These are phyloP conservation scores for Hippophae gyantsensis DNA, from an alignment of 306 rosid genomes.

Conservation along the genomic window DNA sequence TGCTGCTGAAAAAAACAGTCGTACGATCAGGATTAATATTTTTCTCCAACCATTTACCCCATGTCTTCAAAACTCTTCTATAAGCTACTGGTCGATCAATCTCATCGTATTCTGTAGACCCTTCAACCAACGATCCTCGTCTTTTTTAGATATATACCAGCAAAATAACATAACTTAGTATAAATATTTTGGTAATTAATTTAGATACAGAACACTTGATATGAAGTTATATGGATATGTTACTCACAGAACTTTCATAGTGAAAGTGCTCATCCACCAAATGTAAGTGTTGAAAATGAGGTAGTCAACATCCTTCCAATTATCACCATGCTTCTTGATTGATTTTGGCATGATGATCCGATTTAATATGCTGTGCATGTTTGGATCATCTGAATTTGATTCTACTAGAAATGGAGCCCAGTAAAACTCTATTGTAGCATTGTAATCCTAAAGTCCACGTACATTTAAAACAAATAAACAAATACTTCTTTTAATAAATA, in stretches of 20 bases:
- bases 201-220: neutral
- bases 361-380: conserved; percentile 67
- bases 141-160: conserved; percentile 23
- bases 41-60: conserved; percentile 73
- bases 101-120: conserved; percentile 66
- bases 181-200: neutral
- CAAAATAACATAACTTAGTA: neutral
- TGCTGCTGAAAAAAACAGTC: conserved; percentile 71
- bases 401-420: conserved; percentile 97
- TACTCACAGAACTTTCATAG: conserved; percentile 84
- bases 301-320: conserved; percentile 76
- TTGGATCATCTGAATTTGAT: conserved; percentile 91
- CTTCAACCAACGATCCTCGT: conserved; percentile 78
- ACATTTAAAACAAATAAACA: neutral
- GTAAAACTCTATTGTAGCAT: conserved; percentile 80
- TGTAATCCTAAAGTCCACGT: conserved; percentile 47
- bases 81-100: conserved; percentile 56
- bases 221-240: neutral
- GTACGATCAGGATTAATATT: conserved; percentile 73
- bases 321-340: conserved; percentile 64
- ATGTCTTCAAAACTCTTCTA: conserved; percentile 53
- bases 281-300: conserved; percentile 87
- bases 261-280: conserved; percentile 92
- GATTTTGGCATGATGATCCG: conserved; percentile 88
- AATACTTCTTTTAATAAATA: neutral